A percentile compares a stretch with the other conserved stretches of the same genome.
Conservation (phyloP, 495 filamentous ascomycete genomes). For the Trichoderma reesei region DNA sequence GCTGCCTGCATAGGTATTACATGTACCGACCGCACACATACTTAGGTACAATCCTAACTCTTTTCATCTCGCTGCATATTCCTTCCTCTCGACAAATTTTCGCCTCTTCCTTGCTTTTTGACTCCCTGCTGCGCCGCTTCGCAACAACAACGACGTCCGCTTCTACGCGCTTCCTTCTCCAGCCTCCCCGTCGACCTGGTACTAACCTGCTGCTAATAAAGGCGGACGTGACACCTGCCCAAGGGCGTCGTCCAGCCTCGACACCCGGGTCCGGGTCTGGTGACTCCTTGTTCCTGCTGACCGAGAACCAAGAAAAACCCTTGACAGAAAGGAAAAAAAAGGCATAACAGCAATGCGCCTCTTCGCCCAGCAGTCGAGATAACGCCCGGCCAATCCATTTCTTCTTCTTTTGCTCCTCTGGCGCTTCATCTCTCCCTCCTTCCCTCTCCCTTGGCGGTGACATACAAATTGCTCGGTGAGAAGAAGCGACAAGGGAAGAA, state of each 20-base stretch:
- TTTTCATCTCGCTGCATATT: not conserved
- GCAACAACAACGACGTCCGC: no score
- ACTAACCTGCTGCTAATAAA: not conserved
- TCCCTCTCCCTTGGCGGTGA: constrained; percentile 1
- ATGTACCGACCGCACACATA: not conserved
- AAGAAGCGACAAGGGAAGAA: not conserved
- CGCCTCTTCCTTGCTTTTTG: not conserved
- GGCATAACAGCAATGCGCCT: constrained; percentile 3
- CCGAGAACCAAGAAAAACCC: not conserved
- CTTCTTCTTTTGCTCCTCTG: not conserved
- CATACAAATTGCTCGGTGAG: not conserved
- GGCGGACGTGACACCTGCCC: not conserved
- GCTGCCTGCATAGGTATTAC: not conserved
- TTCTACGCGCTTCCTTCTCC: not conserved
- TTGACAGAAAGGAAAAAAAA: not conserved
- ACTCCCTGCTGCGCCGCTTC: no score
- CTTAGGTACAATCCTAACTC: not conserved
- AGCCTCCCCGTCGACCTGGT: not conserved
- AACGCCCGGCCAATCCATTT: constrained; percentile 2
- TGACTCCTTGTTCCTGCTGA: constrained; percentile 3
- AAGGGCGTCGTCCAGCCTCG: constrained; percentile 1
- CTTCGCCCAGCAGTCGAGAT: not conserved
- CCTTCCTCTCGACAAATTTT: not conserved
- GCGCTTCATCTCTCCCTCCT: no score
- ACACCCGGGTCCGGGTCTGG: not conserved